These are phyloP conservation scores for Suillus fuscotomentosus DNA, from an alignment of 768 basidiomycete genomes.

Conservation along the genomic window DNA sequence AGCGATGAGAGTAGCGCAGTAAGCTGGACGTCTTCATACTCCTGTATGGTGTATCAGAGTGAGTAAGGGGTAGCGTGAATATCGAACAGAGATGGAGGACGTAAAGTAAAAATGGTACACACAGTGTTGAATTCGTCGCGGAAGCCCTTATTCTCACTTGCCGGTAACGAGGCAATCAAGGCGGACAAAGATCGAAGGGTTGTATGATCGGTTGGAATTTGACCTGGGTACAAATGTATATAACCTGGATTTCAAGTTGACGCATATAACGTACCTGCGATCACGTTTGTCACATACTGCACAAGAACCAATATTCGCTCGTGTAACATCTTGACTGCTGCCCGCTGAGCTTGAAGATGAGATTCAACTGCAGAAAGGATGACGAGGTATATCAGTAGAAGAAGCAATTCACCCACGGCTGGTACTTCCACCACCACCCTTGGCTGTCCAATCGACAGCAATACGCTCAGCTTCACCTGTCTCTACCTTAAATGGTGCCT, in stretches of 20 bases:
- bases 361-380: conserved; percentile 66
- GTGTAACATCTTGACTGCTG: conserved; percentile 95
- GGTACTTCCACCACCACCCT: conserved; percentile 79
- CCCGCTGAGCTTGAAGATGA: conserved; percentile 86
- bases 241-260: neutral
- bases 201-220: conserved; percentile 73
- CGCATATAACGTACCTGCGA: conserved; percentile 53
- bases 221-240: conserved; percentile 42
- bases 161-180: conserved; percentile 83
- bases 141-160: conserved; percentile 80
- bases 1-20: conserved; percentile 85
- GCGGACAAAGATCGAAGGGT: conserved; percentile 84
- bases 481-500: conserved; percentile 85
- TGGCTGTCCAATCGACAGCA: conserved; percentile 94
- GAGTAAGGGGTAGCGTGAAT: neutral
- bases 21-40: conserved; percentile 94
- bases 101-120: conserved; percentile 19
- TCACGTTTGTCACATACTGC: conserved; percentile 78
- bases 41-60: conserved; percentile 43
- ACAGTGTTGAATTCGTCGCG: conserved; percentile 89
- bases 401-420: conserved; percentile 54
- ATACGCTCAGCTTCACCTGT: conserved; percentile 99
- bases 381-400: neutral
- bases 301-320: conserved; percentile 85
- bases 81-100: neutral